Evolutionary conservation across 2,329 filamentous ascomycete genomes (phyloP).

Genomic region (Colletotrichum falcatum): DNA sequence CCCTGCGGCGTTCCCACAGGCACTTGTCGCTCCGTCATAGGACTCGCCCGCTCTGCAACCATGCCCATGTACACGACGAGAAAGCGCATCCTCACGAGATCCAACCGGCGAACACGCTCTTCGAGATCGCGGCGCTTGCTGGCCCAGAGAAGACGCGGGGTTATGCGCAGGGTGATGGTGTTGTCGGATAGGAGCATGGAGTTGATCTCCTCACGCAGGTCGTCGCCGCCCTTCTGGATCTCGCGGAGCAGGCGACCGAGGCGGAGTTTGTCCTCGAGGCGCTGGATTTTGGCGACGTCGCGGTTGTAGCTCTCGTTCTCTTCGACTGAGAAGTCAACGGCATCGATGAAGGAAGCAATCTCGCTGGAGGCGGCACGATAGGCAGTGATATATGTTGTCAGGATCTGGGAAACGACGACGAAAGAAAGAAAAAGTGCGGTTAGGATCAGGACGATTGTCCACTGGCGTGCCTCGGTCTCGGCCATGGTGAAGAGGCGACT

Average conservation of each 20-base stretch:
- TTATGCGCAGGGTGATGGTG: conserved; percentile 56
- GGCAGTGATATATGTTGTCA: conserved; percentile 64
- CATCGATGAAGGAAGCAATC: conserved; percentile 68
- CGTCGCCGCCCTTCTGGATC: conserved; percentile 71
- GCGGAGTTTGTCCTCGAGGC: conserved; percentile 72
- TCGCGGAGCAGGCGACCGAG: conserved; percentile 69
- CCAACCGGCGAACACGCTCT: conserved; percentile 68
- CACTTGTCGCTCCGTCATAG: conserved; percentile 44
- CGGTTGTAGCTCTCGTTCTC: conserved; percentile 75
- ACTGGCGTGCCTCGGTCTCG: conserved; percentile 64
- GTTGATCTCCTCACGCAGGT: conserved; percentile 71
- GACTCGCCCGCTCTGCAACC: conserved; percentile 55
- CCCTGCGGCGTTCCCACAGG: conserved; percentile 41
- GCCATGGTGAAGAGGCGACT: conserved; percentile 60
- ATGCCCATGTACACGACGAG: conserved; percentile 74
- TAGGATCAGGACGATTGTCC: conserved; percentile 68
- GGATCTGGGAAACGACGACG: conserved; percentile 65
- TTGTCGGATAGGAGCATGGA: conserved; percentile 56
- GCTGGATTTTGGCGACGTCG: conserved; percentile 68
- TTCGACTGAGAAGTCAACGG: conserved; percentile 70
- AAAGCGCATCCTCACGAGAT: conserved; percentile 73
- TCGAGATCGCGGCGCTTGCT: conserved; percentile 65
- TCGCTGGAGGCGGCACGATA: conserved; percentile 70
- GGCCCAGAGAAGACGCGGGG: conserved; percentile 69
- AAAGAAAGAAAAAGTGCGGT: conserved; percentile 69